Conservation (phyloP, 129 eudicot species). For the Artemisia annua region DNA sequence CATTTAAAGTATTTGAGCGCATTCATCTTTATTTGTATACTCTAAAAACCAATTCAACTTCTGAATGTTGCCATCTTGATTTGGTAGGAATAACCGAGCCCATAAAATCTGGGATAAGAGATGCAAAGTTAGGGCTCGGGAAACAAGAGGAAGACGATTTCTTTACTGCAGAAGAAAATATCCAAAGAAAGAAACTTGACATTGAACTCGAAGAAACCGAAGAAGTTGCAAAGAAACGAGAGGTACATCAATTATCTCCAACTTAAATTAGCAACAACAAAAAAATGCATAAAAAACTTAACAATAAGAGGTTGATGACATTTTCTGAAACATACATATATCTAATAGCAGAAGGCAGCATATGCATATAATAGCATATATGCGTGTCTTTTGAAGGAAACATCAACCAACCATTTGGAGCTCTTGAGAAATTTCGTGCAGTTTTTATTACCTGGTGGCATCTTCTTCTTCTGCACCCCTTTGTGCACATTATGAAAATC, state of each 20-base stretch:
- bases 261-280: background rate
- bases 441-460: constrained; percentile 98
- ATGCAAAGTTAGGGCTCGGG: constrained; percentile 81
- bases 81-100: constrained; percentile 85
- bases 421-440: constrained; percentile 78
- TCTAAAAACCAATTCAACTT: background rate
- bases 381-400: constrained; percentile 91
- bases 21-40: background rate
- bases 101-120: constrained; percentile 94
- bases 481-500: constrained; percentile 96
- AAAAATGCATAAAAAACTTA: constrained; percentile 24
- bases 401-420: constrained; percentile 67
- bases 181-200: constrained; percentile 87
- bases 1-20: background rate
- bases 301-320: constrained; percentile 53
- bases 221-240: constrained; percentile 86
- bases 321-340: constrained; percentile 62
- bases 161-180: constrained; percentile 94
- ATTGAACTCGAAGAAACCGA: constrained; percentile 92
- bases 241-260: constrained; percentile 57
- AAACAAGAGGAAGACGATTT: constrained; percentile 97
- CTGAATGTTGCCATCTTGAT: constrained; percentile 4
- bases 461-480: constrained; percentile 89
- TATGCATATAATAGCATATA: constrained; percentile 50
- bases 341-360: constrained; percentile 95